A percentile compares a stretch with the other conserved stretches of the same genome.
Evolutionary conservation across 169 alveolate genomes (phyloP).

Genomic region (Cryptosporidium parvum): DNA sequence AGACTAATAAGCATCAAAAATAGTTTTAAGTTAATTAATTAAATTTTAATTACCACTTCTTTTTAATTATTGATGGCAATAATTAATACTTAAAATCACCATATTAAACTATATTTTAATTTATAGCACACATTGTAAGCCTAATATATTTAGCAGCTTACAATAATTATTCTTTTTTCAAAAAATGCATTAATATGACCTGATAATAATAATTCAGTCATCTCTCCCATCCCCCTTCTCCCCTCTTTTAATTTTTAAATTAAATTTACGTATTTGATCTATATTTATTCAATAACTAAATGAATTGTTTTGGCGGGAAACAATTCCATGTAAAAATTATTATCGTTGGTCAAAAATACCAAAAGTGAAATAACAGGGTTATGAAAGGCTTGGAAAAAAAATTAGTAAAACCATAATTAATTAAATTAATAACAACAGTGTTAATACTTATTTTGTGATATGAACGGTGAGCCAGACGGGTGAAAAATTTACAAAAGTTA

Average conservation of each 20-base stretch:
- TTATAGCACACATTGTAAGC: no score
- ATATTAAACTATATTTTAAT: no score
- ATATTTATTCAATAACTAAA: background rate
- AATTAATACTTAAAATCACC: no score
- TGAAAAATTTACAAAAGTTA: conserved; percentile 8
- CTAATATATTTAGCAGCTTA: background rate
- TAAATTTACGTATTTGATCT: background rate
- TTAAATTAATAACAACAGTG: background rate
- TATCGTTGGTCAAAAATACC: conserved; percentile 1
- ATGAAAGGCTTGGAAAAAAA: background rate
- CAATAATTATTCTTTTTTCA: background rate
- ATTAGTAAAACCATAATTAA: background rate
- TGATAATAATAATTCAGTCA: background rate
- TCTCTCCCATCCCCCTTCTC: background rate
- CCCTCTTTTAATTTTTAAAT: background rate
- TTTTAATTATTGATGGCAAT: background rate
- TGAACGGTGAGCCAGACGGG: conserved; percentile 13
- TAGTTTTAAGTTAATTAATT: background rate
- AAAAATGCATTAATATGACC: background rate
- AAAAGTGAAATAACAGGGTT: background rate
- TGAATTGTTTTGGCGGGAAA: background rate
- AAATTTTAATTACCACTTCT: no score
- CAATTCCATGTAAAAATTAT: background rate
- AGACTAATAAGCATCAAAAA: no score
- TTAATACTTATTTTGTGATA: background rate